Conservation (phyloP, 768 basidiomycete species). For the Macrocybe gigantea region DNA sequence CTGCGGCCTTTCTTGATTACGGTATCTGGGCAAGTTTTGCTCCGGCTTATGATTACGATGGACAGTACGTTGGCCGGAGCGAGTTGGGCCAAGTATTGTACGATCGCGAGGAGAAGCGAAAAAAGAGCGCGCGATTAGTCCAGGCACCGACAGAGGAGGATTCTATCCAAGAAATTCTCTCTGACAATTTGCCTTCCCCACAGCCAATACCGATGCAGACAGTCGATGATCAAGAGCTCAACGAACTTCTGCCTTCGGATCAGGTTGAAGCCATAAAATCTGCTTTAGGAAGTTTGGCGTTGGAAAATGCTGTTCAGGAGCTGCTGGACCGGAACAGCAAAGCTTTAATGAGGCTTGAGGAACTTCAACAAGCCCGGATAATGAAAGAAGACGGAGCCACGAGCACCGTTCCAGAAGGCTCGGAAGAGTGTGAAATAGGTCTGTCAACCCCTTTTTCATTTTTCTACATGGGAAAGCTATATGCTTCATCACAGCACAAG, state of each 20-base stretch:
- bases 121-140: slow-evolving; percentile 18
- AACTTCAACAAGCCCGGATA: slow-evolving; percentile 57
- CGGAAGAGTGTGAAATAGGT: slow-evolving; percentile 86
- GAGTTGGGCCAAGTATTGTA: slow-evolving; percentile 57
- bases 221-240: slow-evolving; percentile 35
- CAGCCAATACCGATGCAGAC: slow-evolving; percentile 2
- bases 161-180: slow-evolving; percentile 18
- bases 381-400: slow-evolving; percentile 36
- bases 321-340: slow-evolving; percentile 59
- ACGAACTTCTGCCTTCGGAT: slow-evolving; percentile 50
- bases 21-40: slow-evolving; percentile 74
- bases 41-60: slow-evolving; percentile 73
- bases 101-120: slow-evolving; percentile 38
- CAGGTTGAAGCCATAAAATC: slow-evolving; percentile 54
- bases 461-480: neutral
- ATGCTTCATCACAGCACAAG: slow-evolving; percentile 46
- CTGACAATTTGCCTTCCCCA: slow-evolving; percentile 13
- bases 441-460: slow-evolving; percentile 3
- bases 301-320: slow-evolving; percentile 66
- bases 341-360: slow-evolving; percentile 59
- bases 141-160: slow-evolving; percentile 21
- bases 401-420: slow-evolving; percentile 50
- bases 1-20: slow-evolving; percentile 74
- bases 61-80: slow-evolving; percentile 59
- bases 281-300: slow-evolving; percentile 52